phyloP scores from a whole-genome alignment of 345 rosid species.

The Camelina neglecta region DNA sequence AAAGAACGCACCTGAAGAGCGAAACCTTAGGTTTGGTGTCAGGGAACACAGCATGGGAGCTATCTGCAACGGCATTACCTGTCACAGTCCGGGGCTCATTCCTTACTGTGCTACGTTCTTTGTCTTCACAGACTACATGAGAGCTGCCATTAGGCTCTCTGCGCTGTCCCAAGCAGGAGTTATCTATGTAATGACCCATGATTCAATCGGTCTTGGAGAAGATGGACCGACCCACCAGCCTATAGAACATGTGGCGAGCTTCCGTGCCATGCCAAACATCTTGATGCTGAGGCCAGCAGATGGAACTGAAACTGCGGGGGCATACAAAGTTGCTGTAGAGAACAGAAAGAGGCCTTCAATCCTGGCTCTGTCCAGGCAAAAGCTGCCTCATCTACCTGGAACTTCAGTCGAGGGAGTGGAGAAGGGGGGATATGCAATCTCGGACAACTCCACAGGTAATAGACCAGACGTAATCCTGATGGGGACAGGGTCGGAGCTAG shows the following conservation, averaged over 20 bases:
- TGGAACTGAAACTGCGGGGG: conserved; percentile 92
- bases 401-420: conserved; percentile 83
- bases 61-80: conserved; percentile 86
- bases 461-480: conserved; percentile 82
- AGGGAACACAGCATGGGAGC: conserved; percentile 98
- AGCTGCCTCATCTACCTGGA: conserved; percentile 79
- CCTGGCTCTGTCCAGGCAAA: conserved; percentile 86
- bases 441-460: conserved; percentile 84
- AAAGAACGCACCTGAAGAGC: conserved; percentile 76
- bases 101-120: conserved; percentile 97
- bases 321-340: conserved; percentile 73
- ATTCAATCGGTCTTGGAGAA: conserved; percentile 96
- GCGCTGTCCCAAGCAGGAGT: conserved; percentile 82
- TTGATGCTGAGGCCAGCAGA: conserved; percentile 96
- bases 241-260: conserved; percentile 91
- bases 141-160: conserved; percentile 86
- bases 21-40: conserved; percentile 85
- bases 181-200: conserved; percentile 94
- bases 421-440: conserved; percentile 82
- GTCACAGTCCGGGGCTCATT: conserved; percentile 79
- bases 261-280: conserved; percentile 96
- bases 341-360: conserved; percentile 82
- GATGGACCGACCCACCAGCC: conserved; percentile 99
- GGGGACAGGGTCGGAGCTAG: conserved; percentile 91
- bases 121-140: conserved; percentile 97